These are phyloP conservation scores for Ophiognomonia clavigignenti-juglandacearum DNA, from an alignment of 2,329 filamentous ascomycete genomes.

Conservation along the genomic window DNA sequence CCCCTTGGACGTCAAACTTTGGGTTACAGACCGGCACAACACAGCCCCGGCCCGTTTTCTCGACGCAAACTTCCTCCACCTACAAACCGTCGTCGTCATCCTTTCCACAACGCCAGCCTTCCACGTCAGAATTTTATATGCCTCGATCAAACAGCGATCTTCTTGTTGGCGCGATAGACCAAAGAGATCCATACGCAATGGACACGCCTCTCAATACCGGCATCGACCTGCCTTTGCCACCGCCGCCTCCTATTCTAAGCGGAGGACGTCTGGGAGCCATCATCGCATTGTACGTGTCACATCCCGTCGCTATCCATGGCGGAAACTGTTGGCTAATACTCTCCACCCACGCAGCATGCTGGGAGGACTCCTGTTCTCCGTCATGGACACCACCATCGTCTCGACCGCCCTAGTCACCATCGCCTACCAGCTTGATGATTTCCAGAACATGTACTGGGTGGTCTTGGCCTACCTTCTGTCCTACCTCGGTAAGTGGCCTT, in stretches of 20 bases:
- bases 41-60: conserved; percentile 6
- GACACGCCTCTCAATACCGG: conserved; percentile 5
- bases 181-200: conserved; percentile 9
- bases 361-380: conserved; percentile 50
- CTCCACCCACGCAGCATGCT: conserved; percentile 37
- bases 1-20: background rate
- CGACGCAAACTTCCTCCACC: conserved; percentile 3
- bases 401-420: conserved; percentile 55
- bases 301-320: background rate
- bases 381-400: conserved; percentile 53
- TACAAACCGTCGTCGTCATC: background rate
- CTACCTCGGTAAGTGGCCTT: conserved; percentile 42
- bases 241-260: conserved; percentile 1
- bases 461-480: conserved; percentile 52
- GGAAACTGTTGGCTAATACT: background rate
- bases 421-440: conserved; percentile 46
- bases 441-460: conserved; percentile 49
- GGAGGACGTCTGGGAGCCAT: conserved; percentile 7
- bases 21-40: conserved; percentile 2
- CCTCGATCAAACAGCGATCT: conserved; percentile 9
- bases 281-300: conserved; percentile 10
- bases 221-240: background rate
- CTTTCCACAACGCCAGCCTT: background rate
- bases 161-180: conserved; percentile 5
- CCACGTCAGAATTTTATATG: background rate